phyloP scores from a whole-genome alignment of 345 rosid species.

The Hypericum perforatum region DNA sequence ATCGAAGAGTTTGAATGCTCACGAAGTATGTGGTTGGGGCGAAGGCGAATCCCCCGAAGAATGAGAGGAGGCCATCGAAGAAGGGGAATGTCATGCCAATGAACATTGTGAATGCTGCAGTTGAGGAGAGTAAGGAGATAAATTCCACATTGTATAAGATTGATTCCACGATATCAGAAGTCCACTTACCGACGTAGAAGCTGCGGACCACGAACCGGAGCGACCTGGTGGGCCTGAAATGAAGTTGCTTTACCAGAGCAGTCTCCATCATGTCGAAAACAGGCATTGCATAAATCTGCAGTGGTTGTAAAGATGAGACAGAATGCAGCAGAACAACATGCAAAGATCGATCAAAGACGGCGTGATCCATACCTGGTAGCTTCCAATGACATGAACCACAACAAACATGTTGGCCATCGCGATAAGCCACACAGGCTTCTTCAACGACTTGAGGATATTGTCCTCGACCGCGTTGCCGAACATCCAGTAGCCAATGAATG shows the following conservation, averaged over 20 bases:
- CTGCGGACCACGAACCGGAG: conserved; percentile 49
- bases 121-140: background rate
- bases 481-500: conserved; percentile 73
- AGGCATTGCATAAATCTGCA: conserved; percentile 64
- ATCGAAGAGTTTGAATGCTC: conserved; percentile 16
- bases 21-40: conserved; percentile 77
- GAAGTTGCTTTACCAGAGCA: conserved; percentile 44
- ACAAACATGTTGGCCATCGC: conserved; percentile 94
- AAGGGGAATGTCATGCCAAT: conserved; percentile 65
- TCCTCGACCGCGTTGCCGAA: conserved; percentile 78
- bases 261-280: conserved; percentile 81
- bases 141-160: too few species aligned
- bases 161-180: too few species aligned
- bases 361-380: conserved; percentile 57
- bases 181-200: conserved; percentile 45
- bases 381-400: conserved; percentile 85
- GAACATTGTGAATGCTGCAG: conserved; percentile 58
- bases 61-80: conserved; percentile 52
- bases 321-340: background rate
- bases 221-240: conserved; percentile 28
- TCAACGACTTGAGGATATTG: conserved; percentile 56
- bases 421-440: conserved; percentile 75
- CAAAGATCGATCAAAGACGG: background rate
- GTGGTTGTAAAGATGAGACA: background rate
- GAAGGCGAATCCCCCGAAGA: conserved; percentile 77